Evolutionary conservation across 352 stramenopile genomes (phyloP).

Genomic region (Globisporangium radiosum): DNA sequence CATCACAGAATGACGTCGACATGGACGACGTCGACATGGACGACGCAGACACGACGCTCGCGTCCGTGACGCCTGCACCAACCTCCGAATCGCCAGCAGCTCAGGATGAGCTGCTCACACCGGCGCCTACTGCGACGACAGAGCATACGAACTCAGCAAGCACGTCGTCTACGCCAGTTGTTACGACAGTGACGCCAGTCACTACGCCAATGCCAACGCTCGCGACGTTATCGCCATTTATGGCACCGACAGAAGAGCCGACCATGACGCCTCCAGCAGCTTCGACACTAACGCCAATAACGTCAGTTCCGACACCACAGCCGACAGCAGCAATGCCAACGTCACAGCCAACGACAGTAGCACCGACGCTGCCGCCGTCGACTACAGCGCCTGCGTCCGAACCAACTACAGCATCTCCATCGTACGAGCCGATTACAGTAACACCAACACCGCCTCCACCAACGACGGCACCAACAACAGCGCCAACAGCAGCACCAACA

Average conservation of each 20-base stretch:
- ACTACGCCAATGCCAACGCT: background rate
- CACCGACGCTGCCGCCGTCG: no score
- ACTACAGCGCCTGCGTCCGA: no score
- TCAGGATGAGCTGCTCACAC: background rate
- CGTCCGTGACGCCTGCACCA: background rate
- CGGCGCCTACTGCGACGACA: conserved; percentile 8
- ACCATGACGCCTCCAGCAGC: no score
- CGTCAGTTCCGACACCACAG: no score
- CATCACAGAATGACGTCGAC: background rate
- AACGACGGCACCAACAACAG: conserved; percentile 6
- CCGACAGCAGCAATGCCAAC: no score
- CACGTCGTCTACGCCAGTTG: background rate
- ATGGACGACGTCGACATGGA: background rate
- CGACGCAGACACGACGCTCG: background rate
- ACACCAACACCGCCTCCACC: no score
- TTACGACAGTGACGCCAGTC: background rate
- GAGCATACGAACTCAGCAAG: background rate
- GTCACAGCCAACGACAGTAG: no score
- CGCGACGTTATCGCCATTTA: conserved; percentile 2
- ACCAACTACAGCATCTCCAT: no score
- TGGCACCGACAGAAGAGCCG: conserved; percentile 6
- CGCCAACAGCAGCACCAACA: conserved; percentile 9
- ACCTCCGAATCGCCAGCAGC: conserved; percentile 3
- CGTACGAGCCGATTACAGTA: no score
- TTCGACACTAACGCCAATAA: no score